Percentiles rank a stretch among this genome's conserved stretches.
phyloP scores from a whole-genome alignment of 345 rosid species.

The Passiflora organensis region DNA sequence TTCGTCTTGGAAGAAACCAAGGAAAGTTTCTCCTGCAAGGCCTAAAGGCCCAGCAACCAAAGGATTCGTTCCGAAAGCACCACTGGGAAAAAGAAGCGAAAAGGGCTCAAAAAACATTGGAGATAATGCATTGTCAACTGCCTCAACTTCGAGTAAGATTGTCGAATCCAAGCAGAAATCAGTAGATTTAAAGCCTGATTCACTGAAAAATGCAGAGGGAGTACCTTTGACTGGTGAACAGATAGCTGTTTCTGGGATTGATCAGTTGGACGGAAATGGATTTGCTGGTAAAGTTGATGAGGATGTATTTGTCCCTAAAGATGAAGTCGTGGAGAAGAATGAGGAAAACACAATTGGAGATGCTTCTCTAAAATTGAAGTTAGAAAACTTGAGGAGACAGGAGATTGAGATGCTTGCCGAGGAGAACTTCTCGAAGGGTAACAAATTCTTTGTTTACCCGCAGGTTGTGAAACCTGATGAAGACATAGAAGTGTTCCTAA shows the following conservation, averaged over 20 bases:
- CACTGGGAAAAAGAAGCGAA: slow-evolving; percentile 39
- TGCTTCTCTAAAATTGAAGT: slow-evolving; percentile 32
- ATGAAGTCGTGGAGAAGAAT: slow-evolving; percentile 12
- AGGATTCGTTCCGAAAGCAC: slow-evolving; percentile 45
- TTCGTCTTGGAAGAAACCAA: slow-evolving; percentile 61
- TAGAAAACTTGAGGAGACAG: slow-evolving; percentile 39
- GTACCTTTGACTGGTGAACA: slow-evolving; percentile 12
- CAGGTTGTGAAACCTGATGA: slow-evolving; percentile 45
- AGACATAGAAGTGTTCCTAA: slow-evolving; percentile 72
- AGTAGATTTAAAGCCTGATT: slow-evolving; percentile 21
- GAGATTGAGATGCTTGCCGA: slow-evolving; percentile 60
- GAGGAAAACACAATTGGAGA: slow-evolving; percentile 23
- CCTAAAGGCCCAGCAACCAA: slow-evolving; percentile 43
- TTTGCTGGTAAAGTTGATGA: slow-evolving; percentile 20
- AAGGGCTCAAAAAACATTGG: slow-evolving; percentile 36
- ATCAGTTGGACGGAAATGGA: slow-evolving; percentile 30
- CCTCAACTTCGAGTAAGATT: slow-evolving; percentile 17
- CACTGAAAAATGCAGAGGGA: slow-evolving; percentile 30
- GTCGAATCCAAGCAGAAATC: slow-evolving; percentile 17
- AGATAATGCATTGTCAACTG: slow-evolving; percentile 34
- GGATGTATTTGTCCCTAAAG: slow-evolving; percentile 12
- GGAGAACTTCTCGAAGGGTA: slow-evolving; percentile 39
- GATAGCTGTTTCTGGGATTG: slow-evolving; percentile 8
- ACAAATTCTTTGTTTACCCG: slow-evolving; percentile 69
- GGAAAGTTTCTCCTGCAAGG: slow-evolving; percentile 37